These are phyloP conservation scores for Verticillium klebahnii DNA, from an alignment of 2,329 filamentous ascomycete genomes.

Conservation along the genomic window DNA sequence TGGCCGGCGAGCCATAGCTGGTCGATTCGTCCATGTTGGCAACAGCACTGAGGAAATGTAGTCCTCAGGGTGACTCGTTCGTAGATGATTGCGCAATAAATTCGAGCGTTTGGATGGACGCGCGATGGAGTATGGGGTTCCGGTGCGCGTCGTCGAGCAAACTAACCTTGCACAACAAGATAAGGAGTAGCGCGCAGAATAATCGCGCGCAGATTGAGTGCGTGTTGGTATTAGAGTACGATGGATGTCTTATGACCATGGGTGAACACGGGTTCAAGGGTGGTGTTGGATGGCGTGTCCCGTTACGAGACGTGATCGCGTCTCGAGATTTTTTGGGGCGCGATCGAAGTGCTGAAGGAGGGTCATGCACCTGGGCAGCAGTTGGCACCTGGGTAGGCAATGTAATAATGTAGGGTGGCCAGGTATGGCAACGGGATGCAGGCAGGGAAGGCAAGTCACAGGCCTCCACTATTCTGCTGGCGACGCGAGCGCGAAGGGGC, in stretches of 20 bases:
- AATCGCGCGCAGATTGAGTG: not conserved
- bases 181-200: not conserved
- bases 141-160: not conserved
- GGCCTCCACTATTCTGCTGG: too few species aligned
- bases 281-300: not conserved
- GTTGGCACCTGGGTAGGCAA: not conserved
- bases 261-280: not conserved
- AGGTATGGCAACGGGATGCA: not conserved
- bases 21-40: slow-evolving; percentile 54
- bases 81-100: not conserved
- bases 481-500: too few species aligned
- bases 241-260: not conserved
- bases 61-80: not conserved
- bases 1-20: slow-evolving; percentile 53
- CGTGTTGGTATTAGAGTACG: not conserved
- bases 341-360: not conserved
- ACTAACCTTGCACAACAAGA: not conserved
- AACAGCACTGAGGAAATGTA: slow-evolving; percentile 5
- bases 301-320: slow-evolving; percentile 11
- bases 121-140: not conserved
- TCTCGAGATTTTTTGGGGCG: slow-evolving; percentile 34
- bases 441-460: too few species aligned
- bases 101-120: not conserved
- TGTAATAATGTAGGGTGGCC: not conserved
- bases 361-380: not conserved